phyloP scores from a whole-genome alignment of 23 red algal genomes.

The Gracilaria gracilis region DNA sequence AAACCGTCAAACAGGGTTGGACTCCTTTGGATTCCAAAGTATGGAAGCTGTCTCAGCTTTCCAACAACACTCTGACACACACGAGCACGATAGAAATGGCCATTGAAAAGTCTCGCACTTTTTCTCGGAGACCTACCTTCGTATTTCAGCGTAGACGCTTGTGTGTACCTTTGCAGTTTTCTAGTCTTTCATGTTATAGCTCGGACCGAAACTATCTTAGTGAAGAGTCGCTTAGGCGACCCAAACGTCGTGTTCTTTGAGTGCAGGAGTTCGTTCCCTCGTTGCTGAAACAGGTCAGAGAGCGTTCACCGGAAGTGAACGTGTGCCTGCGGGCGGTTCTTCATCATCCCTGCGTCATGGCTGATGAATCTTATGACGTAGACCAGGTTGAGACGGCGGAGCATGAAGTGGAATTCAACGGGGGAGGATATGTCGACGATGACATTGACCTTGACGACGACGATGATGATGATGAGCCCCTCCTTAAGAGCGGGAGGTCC shows the following conservation, averaged over 20 bases:
- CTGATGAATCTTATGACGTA: conserved; percentile 46
- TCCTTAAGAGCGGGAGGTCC: background rate
- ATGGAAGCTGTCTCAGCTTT: no score
- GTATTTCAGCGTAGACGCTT: no score
- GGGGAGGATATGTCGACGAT: conserved; percentile 68
- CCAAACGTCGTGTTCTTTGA: background rate
- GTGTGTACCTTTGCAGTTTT: no score
- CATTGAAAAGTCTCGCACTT: no score
- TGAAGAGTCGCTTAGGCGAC: background rate
- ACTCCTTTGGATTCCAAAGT: no score
- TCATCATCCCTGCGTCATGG: background rate
- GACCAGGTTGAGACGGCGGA: conserved; percentile 43
- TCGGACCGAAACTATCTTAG: background rate
- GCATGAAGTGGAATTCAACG: conserved; percentile 22
- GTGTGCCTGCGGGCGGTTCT: background rate
- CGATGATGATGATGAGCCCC: conserved; percentile 62
- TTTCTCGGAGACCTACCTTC: no score
- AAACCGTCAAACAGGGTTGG: no score
- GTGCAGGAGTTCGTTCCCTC: background rate
- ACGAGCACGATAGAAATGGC: no score
- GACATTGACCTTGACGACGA: conserved; percentile 68
- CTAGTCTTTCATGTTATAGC: no score
- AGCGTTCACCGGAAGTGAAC: background rate
- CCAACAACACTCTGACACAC: no score
- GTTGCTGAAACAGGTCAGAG: background rate